Evolutionary conservation across 176 grass and related monocot genomes (phyloP), one percentile per base, ranked within the genome.

Genomic region (Bromus sterilis): DNA sequence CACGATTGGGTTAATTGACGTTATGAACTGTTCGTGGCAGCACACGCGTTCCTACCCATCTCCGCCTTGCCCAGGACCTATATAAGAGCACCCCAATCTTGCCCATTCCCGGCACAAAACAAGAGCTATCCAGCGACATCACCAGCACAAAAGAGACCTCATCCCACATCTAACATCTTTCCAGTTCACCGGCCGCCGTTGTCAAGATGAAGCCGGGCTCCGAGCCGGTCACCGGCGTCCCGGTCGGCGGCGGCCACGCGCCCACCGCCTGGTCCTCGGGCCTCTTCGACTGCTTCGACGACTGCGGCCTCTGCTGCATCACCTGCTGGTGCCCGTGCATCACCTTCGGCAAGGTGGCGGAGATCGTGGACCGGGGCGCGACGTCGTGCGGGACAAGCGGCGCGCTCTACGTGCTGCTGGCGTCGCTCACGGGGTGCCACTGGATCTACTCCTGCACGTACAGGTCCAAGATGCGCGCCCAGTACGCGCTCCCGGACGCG

Each of bases 371-470:
- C 75, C 29, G 42, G 72, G 94, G 94, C 10, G 11, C 73, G n/a
- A 73, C 86, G 55, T 86, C 90, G 37, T 88, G 90, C 76, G 90
- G 78, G 9, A 31, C 82, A 11, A 80, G 74, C 32, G 93, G 76
- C 3, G 85, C 61, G 23, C 40, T 90, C 7, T 95, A 92, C 74
- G 77, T 14, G 49, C 29, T 95, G 81, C 36, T 95, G 13, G 0
- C 0, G 10, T 14, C 0, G 9, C 0, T 88, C 0, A 86, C 75
- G 4, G 81, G 70, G 2, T 88, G 85, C 78, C 82, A 69, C 5
- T 92, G 85, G 75, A 51, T 90, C 16, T 95, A 92, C 87, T 92
- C 93, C 1, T 92, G 87, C 79, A 79, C 62, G 3, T 95, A 95
- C 82, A 71, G 93, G 18, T 1, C 55, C 40, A 91, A 87, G 78